A percentile compares a stretch with the other conserved stretches of the same genome.
These are phyloP conservation scores for Brassica nigra DNA, from an alignment of 345 rosid species.

Conservation along the genomic window DNA sequence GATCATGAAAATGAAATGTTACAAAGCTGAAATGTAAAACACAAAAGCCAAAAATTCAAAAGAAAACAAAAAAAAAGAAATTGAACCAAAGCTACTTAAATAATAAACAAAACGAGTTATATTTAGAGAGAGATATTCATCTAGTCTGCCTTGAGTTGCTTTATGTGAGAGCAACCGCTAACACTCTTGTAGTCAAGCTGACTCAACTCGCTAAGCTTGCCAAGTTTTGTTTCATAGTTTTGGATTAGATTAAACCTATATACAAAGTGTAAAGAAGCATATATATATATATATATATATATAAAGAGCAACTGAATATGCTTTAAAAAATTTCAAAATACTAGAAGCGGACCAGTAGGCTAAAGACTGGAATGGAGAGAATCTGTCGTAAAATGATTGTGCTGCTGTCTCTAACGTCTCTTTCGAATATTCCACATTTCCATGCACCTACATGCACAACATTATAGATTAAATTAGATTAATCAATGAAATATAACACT, in stretches of 20 bases:
- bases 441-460: not conserved
- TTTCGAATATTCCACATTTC: not conserved
- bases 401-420: conserved; percentile 2
- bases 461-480: not conserved
- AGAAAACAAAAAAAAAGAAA: not conserved
- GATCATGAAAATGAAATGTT: too few relatives aligned
- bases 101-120: not conserved
- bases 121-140: not conserved
- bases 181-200: not conserved
- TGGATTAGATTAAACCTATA: too few relatives aligned
- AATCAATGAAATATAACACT: not conserved
- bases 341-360: conserved; percentile 24
- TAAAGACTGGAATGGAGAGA: conserved; percentile 31
- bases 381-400: conserved; percentile 9
- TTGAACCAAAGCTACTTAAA: not conserved
- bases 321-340: not conserved
- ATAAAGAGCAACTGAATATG: not conserved
- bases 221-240: too few relatives aligned
- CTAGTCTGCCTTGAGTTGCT: not conserved
- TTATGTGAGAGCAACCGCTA: not conserved
- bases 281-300: not conserved
- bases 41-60: too few relatives aligned
- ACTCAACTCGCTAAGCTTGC: too few relatives aligned
- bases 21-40: not conserved
- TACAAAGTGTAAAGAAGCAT: too few relatives aligned